phyloP scores from a whole-genome alignment of 306 rosid genomes.

The Neltuma alba region DNA sequence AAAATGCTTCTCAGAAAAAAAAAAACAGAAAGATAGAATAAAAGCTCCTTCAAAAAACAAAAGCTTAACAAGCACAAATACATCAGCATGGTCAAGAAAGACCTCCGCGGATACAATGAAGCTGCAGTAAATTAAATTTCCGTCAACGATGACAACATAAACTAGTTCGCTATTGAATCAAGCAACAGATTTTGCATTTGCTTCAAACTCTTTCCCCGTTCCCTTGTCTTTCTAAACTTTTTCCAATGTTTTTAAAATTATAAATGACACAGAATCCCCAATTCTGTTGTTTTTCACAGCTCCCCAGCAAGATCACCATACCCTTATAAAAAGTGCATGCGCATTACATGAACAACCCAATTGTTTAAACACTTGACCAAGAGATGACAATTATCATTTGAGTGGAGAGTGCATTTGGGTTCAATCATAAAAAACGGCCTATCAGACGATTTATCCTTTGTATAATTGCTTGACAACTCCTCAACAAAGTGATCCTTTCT shows the following conservation, averaged over 20 bases:
- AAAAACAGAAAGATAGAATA: constrained; percentile 31
- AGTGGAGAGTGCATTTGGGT: constrained; percentile 3
- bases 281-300: not conserved
- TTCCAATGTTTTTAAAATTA: not conserved
- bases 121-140: constrained; percentile 10
- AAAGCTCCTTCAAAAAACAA: not conserved
- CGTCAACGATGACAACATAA: constrained; percentile 27
- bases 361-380: constrained; percentile 20
- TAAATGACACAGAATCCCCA: not conserved
- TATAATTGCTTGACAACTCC: constrained; percentile 30
- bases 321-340: not conserved
- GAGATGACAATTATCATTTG: constrained; percentile 10
- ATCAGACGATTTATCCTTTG: constrained; percentile 24
- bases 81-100: constrained; percentile 2
- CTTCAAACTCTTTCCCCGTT: not conserved
- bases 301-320: constrained; percentile 18
- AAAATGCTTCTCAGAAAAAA: constrained; percentile 33
- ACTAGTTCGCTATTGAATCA: constrained; percentile 20
- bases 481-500: constrained; percentile 14
- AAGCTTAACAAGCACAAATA: not conserved
- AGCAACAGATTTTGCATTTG: constrained; percentile 12
- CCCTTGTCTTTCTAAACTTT: not conserved
- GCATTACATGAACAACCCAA: constrained; percentile 14
- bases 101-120: constrained; percentile 25
- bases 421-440: constrained; percentile 13